Evolutionary conservation across 179 eudicot genomes (phyloP), one percentile per base, ranked within the genome.

Genomic region (Silene vulgaris): DNA sequence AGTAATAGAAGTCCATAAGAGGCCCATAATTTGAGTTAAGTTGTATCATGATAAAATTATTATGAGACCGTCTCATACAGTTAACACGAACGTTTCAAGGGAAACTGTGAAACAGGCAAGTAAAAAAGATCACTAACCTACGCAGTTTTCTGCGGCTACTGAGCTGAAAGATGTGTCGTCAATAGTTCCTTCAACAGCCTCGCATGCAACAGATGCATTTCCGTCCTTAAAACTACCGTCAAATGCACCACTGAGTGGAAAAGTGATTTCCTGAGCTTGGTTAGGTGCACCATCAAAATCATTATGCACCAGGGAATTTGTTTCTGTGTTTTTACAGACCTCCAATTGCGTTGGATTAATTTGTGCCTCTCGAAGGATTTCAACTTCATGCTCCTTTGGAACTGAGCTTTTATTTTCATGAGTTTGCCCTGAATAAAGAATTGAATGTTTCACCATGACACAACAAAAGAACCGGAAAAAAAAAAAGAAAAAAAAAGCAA

Each of bases 151-250:
- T 48, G 12, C 62, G 26, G 26, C 40, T 35, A 23, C 28, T 48
- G 61, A 12, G 28, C 74, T 71, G 40, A 71, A 71, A 71, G 74
- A 50, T 50, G 40, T 32, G 5, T 32, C 19, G 62, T 7, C 28
- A 23, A 2, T 8, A 48, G 54, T 48, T 48, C 14, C 54, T 48
- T 48, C 16, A 48, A 48, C 54, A 48, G 16, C 54, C 2, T 13
- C 3, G 14, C 6, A 3, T 48, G 54, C 54, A 48, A 48, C 54
- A 48, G 16, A 9, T 13, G 54, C 16, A 4, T 8, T 48, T 48
- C 11, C 54, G 2, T 11, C 54, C 54, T 48, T 13, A 48, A 48
- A 48, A 48, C 14, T 48, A 48, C 54, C 3, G 0, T 48, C 54
- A 48, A 48, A 48, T 48, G 54, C 54, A 13, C 54, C 4, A 32